Base-by-base conservation (phyloP, 129 eudicot genomes). In the Arctium lappa region DNA sequence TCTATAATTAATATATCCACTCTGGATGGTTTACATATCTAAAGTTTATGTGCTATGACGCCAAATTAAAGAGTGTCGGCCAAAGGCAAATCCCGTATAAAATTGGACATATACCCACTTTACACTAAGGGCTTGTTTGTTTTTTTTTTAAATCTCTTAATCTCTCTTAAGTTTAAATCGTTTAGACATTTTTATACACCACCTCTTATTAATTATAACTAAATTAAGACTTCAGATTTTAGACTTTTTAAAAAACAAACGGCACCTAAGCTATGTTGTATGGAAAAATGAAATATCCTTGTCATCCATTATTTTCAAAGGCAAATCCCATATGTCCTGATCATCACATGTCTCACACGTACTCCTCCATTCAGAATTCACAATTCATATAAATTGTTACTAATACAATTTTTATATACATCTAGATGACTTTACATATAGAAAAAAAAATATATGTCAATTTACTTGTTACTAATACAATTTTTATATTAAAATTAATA, bases 341-440 rank as follows among this genome's bases (percentile, higher is more conserved):
- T 33, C 46, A 33, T 80, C 77, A 80, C 83, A 70, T 42, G 69
- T 46, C 53, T 70, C 77, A 80, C 68, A 74, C 62, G 36, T 2
- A 76, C 39, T 32, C 15, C 31, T 1, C 22, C 16, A 46, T 48
- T 1, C 5, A 1, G 4, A 72, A 72, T 34, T 72, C 1, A 8
- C 30, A 6, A 13, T 32, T 5, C 29, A n/a, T 50, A 33, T 8
- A 8, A 66, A 66, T 22, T 22, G 27, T 22, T 22, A 22, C 27
- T 22, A 22, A 22, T 22, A 22, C 34, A 66, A 60, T 16, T 1
- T 56, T 56, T 1, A 16, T 42, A 42, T 8, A 44, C 2, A 44
- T 44, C 2, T 2, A 8, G 2, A 4, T 56, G 2, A 16, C 0
- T 56, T 56, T 56, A 15, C 8, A 56, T 15, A 56, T 15, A 9